A percentile compares a stretch with the other conserved stretches of the same genome.
Evolutionary conservation across 2,329 filamentous ascomycete genomes (phyloP).

Genomic region (Eurotiales sp.): DNA sequence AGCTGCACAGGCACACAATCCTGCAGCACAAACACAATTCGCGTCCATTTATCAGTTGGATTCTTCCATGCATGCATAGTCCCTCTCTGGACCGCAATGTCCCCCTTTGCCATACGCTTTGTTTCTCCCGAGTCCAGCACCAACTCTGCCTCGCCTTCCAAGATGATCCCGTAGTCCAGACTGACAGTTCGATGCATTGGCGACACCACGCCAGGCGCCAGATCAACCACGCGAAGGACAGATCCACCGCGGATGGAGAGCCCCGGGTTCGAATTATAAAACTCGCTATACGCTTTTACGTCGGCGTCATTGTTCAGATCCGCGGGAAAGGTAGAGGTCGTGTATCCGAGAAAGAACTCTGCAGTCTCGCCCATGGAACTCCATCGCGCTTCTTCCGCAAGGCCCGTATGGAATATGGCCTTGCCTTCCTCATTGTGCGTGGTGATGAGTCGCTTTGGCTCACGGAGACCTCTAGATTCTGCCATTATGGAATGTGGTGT

Average conservation of each 20-base stretch:
- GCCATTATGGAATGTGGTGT: too few species aligned
- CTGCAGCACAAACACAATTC: slow-evolving; percentile 35
- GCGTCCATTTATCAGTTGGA: slow-evolving; percentile 45
- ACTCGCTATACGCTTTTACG: not conserved
- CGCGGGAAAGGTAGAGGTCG: not conserved
- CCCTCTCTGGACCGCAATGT: slow-evolving; percentile 54
- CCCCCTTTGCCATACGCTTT: slow-evolving; percentile 46
- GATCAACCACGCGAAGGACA: slow-evolving; percentile 48
- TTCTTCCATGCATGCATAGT: slow-evolving; percentile 56
- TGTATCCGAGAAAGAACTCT: not conserved
- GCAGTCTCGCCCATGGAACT: slow-evolving; percentile 8
- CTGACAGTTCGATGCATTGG: slow-evolving; percentile 54
- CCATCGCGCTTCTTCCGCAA: not conserved
- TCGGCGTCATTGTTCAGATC: not conserved
- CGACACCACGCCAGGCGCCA: slow-evolving; percentile 40
- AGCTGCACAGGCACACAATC: too few species aligned
- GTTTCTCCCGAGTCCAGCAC: slow-evolving; percentile 50
- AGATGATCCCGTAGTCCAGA: slow-evolving; percentile 53
- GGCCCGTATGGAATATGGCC: too few species aligned
- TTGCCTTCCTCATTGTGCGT: too few species aligned
- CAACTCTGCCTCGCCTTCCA: slow-evolving; percentile 54
- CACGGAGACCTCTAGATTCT: too few species aligned
- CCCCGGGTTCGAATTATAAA: slow-evolving; percentile 22
- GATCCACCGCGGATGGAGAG: slow-evolving; percentile 39
- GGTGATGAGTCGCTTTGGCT: too few species aligned